These are phyloP conservation scores for Quercus gilva DNA, from an alignment of 306 rosid genomes.

Conservation along the genomic window DNA sequence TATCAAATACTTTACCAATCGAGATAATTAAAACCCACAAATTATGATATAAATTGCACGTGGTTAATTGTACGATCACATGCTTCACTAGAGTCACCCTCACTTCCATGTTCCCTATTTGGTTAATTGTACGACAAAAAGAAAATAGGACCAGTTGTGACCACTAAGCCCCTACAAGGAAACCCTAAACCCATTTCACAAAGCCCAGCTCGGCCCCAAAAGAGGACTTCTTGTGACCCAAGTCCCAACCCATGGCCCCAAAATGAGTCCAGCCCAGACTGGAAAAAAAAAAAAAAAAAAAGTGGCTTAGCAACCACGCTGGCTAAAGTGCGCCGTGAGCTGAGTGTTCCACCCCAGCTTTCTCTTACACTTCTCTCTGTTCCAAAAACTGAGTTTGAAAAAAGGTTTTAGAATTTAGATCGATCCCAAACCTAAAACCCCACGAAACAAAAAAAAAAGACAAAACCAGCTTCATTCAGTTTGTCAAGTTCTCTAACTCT, in stretches of 20 bases:
- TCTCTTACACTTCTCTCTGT: neutral
- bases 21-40: fast-evolving
- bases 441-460: neutral
- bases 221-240: neutral
- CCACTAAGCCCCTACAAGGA: neutral
- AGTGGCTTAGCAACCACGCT: constrained; percentile 3
- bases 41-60: no score
- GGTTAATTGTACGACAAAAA: no score
- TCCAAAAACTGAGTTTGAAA: neutral
- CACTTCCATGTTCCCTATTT: no score
- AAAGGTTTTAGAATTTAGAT: neutral
- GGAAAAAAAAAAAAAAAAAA: neutral
- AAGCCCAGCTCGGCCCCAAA: neutral
- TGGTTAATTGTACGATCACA: no score
- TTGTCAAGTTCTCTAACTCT: neutral
- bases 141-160: neutral
- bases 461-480: neutral
- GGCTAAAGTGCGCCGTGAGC: neutral
- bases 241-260: neutral
- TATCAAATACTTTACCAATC: fast-evolving
- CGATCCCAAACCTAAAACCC: neutral
- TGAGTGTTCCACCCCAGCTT: neutral
- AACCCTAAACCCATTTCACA: neutral
- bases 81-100: no score
- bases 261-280: neutral